Evolutionary conservation across 768 basidiomycete genomes (phyloP), one percentile per base, ranked within the genome.

Genomic region (Antrodiella citrinella): DNA sequence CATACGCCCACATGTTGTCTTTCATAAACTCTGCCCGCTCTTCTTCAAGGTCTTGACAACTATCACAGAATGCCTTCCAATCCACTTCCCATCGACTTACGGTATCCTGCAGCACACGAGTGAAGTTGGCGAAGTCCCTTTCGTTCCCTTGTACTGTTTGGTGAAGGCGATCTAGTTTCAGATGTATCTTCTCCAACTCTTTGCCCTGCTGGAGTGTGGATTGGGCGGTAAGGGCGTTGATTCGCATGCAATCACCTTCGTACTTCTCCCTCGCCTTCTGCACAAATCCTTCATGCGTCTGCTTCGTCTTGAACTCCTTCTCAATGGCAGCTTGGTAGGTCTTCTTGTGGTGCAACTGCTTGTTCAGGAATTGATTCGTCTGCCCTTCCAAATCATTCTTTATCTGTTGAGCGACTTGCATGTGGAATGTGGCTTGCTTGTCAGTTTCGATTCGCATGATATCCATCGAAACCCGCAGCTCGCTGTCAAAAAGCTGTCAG

Each of bases 31-130:
- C 91, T 62, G 94, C 69, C n/a, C 96, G 79, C 51, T 93, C 85
- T 58, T 97, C 93, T 61, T 99, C 96, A 45, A 96, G 69, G 69
- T 99, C 96, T 67, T 99, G 96, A 54, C 91, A 91, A 41, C 79
- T 80, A 66, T 99, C 96, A 62, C 91, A 94, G 68, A 96, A 98
- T 2, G 71, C 72, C 67, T 90, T 94, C 96, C 96, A 99, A 52
- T 90, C 86, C 54, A 77, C 73, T 62, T 96, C 93, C 96, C 95
- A 98, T 60, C 86, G 86, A 45, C 70, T 74, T 19, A 78, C 74
- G 12, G 91, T 95, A 45, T 90, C 87, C 56, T 81, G 78, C 38
- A 96, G 66, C 0, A 82, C 84, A 49, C 79, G 80, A 2, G 88
- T 80, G 62, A 92, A 93, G 62, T 87, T 88, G n/a, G 78, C 76